Conservation (phyloP, 495 filamentous ascomycete genomes). For the Daldinia vernicosa region DNA sequence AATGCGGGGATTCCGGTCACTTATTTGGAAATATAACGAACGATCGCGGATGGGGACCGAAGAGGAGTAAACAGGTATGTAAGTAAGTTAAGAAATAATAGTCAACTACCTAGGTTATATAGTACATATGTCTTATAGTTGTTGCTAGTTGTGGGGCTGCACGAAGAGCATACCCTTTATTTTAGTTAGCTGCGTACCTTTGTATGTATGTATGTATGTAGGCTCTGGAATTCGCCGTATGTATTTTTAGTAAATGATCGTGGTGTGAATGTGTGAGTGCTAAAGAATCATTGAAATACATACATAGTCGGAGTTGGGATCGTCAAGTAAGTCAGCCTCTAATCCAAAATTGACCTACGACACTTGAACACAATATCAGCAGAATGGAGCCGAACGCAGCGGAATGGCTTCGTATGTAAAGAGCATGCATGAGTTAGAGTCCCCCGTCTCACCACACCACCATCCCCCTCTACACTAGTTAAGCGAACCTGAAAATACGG, state of each 20-base stretch:
- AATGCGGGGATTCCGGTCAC: constrained; percentile 15
- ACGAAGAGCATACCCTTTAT: constrained; percentile 25
- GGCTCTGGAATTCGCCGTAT: constrained; percentile 9
- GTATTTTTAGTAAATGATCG: not conserved
- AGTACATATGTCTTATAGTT: constrained; percentile 18
- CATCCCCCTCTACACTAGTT: not conserved
- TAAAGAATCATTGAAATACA: not conserved
- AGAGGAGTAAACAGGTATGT: too few relatives aligned
- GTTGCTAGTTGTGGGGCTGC: constrained; percentile 34
- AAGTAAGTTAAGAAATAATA: too few relatives aligned
- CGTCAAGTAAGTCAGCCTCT: not conserved
- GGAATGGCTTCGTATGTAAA: constrained; percentile 19
- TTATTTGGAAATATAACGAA: constrained; percentile 14
- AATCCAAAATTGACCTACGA: not conserved
- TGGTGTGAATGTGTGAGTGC: not conserved
- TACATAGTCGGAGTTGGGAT: not conserved
- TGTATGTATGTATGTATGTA: not conserved
- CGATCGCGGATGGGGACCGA: constrained; percentile 7
- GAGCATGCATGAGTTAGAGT: constrained; percentile 24
- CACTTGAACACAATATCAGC: constrained; percentile 1
- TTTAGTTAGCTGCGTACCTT: not conserved
- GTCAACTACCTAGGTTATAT: too few relatives aligned
- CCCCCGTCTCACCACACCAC: constrained; percentile 31
- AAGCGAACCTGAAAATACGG: constrained; percentile 30
- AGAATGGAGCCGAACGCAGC: constrained; percentile 2